Evolutionary conservation across 148 eudicot species (phyloP), one percentile per base, ranked within the genome.

Genomic region (Limonium bicolor): DNA sequence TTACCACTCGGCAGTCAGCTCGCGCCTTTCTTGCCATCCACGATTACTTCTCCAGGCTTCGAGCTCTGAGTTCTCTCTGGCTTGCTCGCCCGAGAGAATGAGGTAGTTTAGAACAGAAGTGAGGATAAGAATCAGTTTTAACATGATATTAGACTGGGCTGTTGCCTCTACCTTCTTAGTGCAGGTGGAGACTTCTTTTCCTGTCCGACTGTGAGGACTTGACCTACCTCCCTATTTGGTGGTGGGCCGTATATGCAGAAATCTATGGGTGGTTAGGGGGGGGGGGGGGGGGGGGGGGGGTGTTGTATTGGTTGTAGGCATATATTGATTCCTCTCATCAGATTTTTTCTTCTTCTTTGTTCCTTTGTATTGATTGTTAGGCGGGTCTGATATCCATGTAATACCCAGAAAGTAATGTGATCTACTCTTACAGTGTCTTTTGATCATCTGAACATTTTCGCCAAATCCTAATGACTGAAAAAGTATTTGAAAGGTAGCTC

Each of bases 41-140:
- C 9, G 74, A 73, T 53, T 65, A 58, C 28, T 69, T 62, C 71
- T 73, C 74, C 5, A 51, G 69, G 61, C 59, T 72, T 51, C 73
- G 73, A 13, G 79, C 79, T 20, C 56, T 57, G 19, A 65, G 79
- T 46, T 65, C 74, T 29, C 68, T 69, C n/a, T 65, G 77, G 75
- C 71, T 73, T 13, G 79, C 74, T 14, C 66, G 68, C 4, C 66
- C 62, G 14, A 61, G 62, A 55, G 79, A 69, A 48, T 73, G 64
- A 73, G 30, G 19, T 39, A 1, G n/a, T 30, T n/a, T 39, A 36
- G 20, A 43, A 43, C 48, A 13, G 48, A 43, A 43, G 27, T 25
- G n/a, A 12, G 13, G 19, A 11, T 10, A n/a, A 23, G 15, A 42
- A 41, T n/a, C n/a, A 23, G 26, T 13, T 19, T n/a, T 29, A 29